Evolutionary conservation across 805 yeast genomes (phyloP), one percentile per base, ranked within the genome.

Genomic region (Blastobotrys muscicola): DNA sequence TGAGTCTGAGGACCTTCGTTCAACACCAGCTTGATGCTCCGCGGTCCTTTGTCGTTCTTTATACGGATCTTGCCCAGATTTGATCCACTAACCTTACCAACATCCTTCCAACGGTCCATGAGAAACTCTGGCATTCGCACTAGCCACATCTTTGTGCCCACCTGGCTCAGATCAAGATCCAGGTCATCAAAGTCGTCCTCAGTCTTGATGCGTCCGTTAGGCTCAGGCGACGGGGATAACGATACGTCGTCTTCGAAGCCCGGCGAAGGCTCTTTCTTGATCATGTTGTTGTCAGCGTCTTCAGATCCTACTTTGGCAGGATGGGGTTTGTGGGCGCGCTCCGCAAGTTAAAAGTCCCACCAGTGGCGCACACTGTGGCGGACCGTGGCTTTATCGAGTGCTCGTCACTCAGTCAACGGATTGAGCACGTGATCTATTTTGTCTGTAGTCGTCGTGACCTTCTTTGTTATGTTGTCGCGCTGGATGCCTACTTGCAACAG

Each of bases 111-210:
- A 50, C 75, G 71, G 34, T 81, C 85, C 29, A 94, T 82, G 48
- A 92, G 67, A 56, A 86, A 86, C 57, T 85, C 78, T 1, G 98
- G 97, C 56, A 92, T 67, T 53, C 92, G 76, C 16, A 92, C 95
- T 15, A 92, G 69, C 98, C 97, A 92, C 35, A 92, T 80, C 52
- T 86, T 86, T 55, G 82, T 80, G 39, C 65, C 70, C 11, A 80
- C 76, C 29, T 69, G 67, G 1, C 69, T 49, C 41, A 87, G 63
- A 57, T 87, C 85, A 62, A 92, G 69, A 60, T 92, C 94, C 29
- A 89, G 70, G 10, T 85, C 72, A 63, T 82, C 95, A 54, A 82
- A 71, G 45, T 61, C 64, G 20, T 56, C 52, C 67, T 50, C 75
- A 20, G 49, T 50, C 33, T 59, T 65, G 13, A 55, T 56, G 40